Evolutionary conservation across 768 basidiomycete genomes (phyloP).

Genomic region (Ramaria rubella): DNA sequence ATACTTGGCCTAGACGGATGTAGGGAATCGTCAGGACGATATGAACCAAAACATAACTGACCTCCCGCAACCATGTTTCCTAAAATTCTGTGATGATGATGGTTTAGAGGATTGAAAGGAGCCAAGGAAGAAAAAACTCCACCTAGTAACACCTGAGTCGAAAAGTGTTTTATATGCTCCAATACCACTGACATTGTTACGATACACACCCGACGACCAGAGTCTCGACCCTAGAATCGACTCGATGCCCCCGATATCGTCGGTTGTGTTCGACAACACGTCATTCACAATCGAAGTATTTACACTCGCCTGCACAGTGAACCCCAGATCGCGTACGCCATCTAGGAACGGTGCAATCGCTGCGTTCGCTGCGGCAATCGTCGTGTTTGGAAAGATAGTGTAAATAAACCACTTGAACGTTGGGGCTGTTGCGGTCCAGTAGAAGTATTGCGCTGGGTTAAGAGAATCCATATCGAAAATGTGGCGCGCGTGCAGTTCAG

Average conservation of each 20-base stretch:
- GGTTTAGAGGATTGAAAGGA: not conserved
- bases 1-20: constrained; percentile 15
- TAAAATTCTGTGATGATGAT: not conserved
- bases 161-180: constrained; percentile 1
- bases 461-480: constrained; percentile 31
- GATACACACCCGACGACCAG: not conserved
- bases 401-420: not conserved
- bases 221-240: constrained; percentile 10
- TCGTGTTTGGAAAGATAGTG: constrained; percentile 19
- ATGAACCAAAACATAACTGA: not conserved
- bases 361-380: constrained; percentile 12
- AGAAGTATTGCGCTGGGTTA: constrained; percentile 27
- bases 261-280: not conserved
- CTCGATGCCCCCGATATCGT: constrained; percentile 1
- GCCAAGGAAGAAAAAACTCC: not conserved
- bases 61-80: constrained; percentile 12
- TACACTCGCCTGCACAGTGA: not conserved
- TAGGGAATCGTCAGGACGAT: not conserved
- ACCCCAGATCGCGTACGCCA: constrained; percentile 15
- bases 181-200: not conserved
- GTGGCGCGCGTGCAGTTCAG: constrained; percentile 29
- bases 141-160: not conserved
- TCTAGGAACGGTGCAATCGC: constrained; percentile 20
- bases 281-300: constrained; percentile 18
- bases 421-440: not conserved